Percentiles rank a stretch among this genome's conserved stretches.
phyloP scores from a whole-genome alignment of 2,329 filamentous ascomycete species.

The Fusarium palustre region DNA sequence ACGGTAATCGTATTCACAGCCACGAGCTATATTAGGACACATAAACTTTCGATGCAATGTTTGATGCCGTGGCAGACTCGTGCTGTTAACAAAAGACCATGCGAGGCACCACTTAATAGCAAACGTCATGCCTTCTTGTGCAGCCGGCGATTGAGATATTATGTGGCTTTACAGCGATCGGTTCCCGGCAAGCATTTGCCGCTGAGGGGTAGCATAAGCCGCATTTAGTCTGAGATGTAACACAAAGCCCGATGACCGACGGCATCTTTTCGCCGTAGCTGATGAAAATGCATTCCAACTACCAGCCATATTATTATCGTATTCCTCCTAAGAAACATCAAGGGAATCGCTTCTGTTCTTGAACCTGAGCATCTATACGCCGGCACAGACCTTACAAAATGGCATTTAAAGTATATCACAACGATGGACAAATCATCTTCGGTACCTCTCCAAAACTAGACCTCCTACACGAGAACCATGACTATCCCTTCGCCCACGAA shows the following conservation, averaged over 20 bases:
- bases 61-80: too few relatives aligned
- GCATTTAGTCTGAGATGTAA: not conserved
- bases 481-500: slow-evolving; percentile 63
- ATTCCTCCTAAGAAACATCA: not conserved
- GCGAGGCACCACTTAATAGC: not conserved
- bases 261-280: not conserved
- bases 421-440: slow-evolving; percentile 45
- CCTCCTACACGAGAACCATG: slow-evolving; percentile 53
- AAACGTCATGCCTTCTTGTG: not conserved
- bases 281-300: not conserved
- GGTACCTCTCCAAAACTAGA: slow-evolving; percentile 53
- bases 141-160: not conserved
- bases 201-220: slow-evolving; percentile 18
- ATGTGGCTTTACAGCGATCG: not conserved
- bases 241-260: slow-evolving; percentile 9
- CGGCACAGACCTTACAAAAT: not conserved
- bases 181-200: slow-evolving; percentile 1
- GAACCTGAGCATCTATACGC: too few relatives aligned
- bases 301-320: not conserved
- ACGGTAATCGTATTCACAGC: too few relatives aligned
- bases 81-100: not conserved
- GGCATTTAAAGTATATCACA: slow-evolving; percentile 26
- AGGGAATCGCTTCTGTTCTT: not conserved
- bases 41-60: too few relatives aligned
- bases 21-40: not conserved